Evolutionary conservation across 1,284 basidiomycete species (phyloP).

Genomic region (Cutaneotrichosporon sp.): DNA sequence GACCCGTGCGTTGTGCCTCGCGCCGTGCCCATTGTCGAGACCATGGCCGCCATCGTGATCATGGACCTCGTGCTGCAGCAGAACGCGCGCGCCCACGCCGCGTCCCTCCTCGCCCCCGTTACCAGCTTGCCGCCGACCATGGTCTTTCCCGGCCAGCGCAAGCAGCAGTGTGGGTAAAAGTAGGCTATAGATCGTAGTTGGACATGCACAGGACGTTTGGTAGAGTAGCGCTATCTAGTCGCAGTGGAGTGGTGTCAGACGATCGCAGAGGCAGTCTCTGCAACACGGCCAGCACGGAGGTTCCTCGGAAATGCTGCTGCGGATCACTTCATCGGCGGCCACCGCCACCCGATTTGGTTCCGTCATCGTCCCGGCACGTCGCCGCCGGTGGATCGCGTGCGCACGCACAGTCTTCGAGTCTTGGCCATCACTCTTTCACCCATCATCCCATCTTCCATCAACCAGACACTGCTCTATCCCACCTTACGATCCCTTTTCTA

Average conservation of each 20-base stretch:
- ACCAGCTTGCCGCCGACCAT: conserved; percentile 82
- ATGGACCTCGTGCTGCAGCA: conserved; percentile 92
- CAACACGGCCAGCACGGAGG: too few relatives aligned
- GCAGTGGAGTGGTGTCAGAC: too few relatives aligned
- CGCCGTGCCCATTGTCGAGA: conserved; percentile 97
- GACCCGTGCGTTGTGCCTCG: conserved; percentile 97
- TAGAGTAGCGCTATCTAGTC: too few relatives aligned
- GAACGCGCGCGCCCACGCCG: conserved; percentile 72
- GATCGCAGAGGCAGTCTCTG: too few relatives aligned
- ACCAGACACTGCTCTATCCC: neutral
- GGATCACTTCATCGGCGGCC: neutral
- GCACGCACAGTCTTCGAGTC: neutral
- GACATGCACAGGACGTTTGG: neutral
- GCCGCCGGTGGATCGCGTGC: neutral
- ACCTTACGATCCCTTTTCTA: neutral
- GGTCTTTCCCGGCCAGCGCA: conserved; percentile 50
- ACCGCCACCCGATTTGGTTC: neutral
- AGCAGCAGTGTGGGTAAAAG: conserved; percentile 14
- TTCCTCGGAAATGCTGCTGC: neutral
- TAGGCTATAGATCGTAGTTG: neutral
- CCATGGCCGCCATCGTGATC: conserved; percentile 93
- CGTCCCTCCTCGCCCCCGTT: conserved; percentile 68
- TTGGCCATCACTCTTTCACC: too few relatives aligned
- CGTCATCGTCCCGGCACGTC: neutral
- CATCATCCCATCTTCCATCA: too few relatives aligned